Evolutionary conservation across 2,329 filamentous ascomycete species (phyloP).

Genomic region (Paraphoma sp.): DNA sequence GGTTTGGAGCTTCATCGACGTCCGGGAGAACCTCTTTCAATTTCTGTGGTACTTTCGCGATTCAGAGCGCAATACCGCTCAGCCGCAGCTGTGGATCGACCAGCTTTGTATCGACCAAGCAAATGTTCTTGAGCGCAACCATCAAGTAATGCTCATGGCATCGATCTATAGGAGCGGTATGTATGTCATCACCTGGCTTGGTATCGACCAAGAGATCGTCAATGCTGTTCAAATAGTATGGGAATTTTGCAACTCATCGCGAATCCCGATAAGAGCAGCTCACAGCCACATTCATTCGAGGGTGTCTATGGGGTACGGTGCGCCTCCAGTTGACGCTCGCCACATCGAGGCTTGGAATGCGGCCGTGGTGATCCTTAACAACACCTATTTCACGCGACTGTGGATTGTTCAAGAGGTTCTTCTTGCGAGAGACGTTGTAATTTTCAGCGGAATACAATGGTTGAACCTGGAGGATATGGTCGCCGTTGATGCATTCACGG

Average conservation of each 20-base stretch:
- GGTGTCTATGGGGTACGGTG: too few species aligned
- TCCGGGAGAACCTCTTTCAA: neutral
- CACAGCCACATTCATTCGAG: too few species aligned
- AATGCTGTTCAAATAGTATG: too few species aligned
- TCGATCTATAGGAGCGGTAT: neutral
- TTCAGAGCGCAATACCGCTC: neutral
- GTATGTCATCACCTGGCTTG: neutral
- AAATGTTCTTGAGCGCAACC: neutral
- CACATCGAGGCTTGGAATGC: too few species aligned
- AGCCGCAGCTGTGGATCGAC: neutral
- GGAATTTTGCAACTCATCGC: too few species aligned
- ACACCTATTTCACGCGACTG: neutral
- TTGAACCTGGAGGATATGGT: neutral
- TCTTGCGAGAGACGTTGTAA: neutral
- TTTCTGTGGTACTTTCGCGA: neutral
- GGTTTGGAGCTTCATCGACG: neutral
- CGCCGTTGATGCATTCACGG: too few species aligned
- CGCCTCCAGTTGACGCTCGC: too few species aligned
- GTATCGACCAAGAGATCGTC: neutral
- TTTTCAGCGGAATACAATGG: neutral
- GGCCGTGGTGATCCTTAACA: neutral
- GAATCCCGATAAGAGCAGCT: too few species aligned
- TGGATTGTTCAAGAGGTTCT: neutral
- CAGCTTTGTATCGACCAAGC: neutral
- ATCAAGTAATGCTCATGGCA: neutral